Conservation (phyloP, 352 stramenopile species). For the Globisporangium viniferum region DNA sequence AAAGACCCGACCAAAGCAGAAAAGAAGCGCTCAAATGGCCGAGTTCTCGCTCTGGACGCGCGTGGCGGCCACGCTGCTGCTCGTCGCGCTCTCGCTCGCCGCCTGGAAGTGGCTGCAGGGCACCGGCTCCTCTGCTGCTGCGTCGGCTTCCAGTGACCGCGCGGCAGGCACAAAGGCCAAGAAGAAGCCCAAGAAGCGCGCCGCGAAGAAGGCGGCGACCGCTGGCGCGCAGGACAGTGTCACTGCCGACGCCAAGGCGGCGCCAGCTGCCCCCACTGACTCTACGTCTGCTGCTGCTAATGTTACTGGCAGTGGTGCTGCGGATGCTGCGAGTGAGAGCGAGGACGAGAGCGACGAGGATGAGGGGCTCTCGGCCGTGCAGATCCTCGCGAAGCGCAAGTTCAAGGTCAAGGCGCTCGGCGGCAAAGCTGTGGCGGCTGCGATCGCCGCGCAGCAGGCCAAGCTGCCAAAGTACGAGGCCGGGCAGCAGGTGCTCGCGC, state of each 20-base stretch:
- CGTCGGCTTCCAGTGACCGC: background rate
- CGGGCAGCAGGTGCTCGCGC: constrained; percentile 51
- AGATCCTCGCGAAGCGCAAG: constrained; percentile 57
- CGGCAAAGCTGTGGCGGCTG: constrained; percentile 19
- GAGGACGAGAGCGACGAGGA: constrained; percentile 52
- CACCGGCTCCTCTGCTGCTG: background rate
- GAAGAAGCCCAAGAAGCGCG: constrained; percentile 49
- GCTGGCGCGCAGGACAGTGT: background rate
- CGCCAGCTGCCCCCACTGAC: background rate
- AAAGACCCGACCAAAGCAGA: background rate
- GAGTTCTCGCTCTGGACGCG: constrained; percentile 35
- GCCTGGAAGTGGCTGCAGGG: constrained; percentile 38
- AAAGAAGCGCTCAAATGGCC: constrained; percentile 12
- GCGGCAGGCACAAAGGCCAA: constrained; percentile 20
- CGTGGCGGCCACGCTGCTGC: constrained; percentile 39
- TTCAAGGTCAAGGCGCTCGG: constrained; percentile 64
- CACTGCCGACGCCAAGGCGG: too few relatives aligned
- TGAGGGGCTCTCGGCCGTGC: constrained; percentile 48
- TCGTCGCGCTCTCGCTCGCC: constrained; percentile 33
- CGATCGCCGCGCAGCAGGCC: constrained; percentile 8
- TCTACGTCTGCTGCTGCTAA: background rate
- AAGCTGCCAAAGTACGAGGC: constrained; percentile 25
- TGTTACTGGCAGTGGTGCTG: background rate
- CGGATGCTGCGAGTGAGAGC: constrained; percentile 2
- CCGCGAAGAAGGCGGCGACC: constrained; percentile 27